Percentiles rank a stretch among this genome's conserved stretches.
Conservation (phyloP, 257 asterid genomes). For the Linaria vulgaris region DNA sequence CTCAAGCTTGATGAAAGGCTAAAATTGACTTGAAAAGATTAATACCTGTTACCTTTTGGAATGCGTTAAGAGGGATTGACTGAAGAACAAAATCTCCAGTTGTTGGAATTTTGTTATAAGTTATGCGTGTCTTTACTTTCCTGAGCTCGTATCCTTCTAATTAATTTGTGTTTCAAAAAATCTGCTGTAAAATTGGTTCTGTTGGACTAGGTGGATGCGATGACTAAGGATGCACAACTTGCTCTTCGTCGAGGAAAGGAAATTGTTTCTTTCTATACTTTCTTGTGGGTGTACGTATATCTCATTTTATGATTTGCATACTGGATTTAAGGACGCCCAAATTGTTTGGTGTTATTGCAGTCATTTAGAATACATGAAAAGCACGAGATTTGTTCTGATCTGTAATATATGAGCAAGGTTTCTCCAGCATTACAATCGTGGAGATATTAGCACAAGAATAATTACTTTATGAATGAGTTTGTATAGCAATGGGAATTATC, state of each 20-base stretch:
- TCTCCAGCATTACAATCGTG: slow-evolving; percentile 96
- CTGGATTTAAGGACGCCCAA: slow-evolving; percentile 1
- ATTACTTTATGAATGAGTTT: no score
- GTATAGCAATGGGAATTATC: no score
- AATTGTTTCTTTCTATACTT: not conserved
- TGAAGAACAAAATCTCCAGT: slow-evolving; percentile 2
- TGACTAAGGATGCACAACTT: slow-evolving; percentile 99
- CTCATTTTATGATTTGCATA: not conserved
- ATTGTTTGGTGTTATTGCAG: slow-evolving; percentile 44
- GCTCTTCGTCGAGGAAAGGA: slow-evolving; percentile 95
- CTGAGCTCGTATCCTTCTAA: slow-evolving; percentile 19
- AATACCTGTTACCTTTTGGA: not conserved
- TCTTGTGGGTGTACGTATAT: not conserved
- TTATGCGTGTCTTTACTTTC: not conserved
- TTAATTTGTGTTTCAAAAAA: slow-evolving; percentile 48
- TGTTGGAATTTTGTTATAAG: slow-evolving; percentile 14
- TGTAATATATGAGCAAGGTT: slow-evolving; percentile 93
- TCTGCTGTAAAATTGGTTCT: slow-evolving; percentile 76
- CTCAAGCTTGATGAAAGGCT: slow-evolving; percentile 3
- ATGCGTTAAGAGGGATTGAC: not conserved
- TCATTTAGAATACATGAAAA: slow-evolving; percentile 89
- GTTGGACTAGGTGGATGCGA: slow-evolving; percentile 97
- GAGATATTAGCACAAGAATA: not conserved
- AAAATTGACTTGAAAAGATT: not conserved
- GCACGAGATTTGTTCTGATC: slow-evolving; percentile 88